Base-by-base conservation (phyloP, 2,329 filamentous ascomycete genomes). In the Diaporthe vaccinii region DNA sequence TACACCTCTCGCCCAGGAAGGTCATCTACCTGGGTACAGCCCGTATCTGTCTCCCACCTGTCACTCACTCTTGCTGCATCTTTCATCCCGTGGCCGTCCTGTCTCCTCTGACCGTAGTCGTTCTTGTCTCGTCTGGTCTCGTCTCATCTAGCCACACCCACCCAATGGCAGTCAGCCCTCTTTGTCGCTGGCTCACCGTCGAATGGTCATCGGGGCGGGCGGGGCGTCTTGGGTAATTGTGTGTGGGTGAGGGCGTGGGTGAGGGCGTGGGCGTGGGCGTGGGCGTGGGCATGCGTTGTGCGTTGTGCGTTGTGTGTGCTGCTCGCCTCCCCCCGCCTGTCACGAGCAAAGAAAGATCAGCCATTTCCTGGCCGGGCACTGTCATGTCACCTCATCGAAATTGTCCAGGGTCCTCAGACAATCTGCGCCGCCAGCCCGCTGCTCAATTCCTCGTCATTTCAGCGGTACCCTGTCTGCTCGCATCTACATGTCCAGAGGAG, bases 181-280 rank as follows among this genome's bases (percentile, higher is more conserved):
- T 62, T 73, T 73, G 65, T 69, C n/a, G 36, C 36, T 55, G 58
- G 31, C 59, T 65, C 49, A 65, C 58, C 58, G 49, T 49, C 59
- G 36, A 22, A 28, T 22, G 49, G 49, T 44, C 31, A 62, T 41
- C 57, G n/a, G 70, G 31, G 41, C 34, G n/a, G 55, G 31, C 57
- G n/a, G 70, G 31, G 41, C 34, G n/a, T 55, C 46, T 62, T 57
- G 70, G 22, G 46, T 39, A 22, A 53, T 51, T 10, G 8, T 36
- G 62, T 22, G 46, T 68, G 62, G 31, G 9, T 34, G 55, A 12
- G 14, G 31, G 8, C 31, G 46, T 68, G 62, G 31, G 9, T 34
- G 55, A 12, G 14, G 31, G 8, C 31, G 31, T 4, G 31, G 22
- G n/a, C n/a, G 49, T 10, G 22, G 22, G 22, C 14, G 36, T 44